Base-by-base conservation (phyloP, 768 basidiomycete species). In the Polyporus arcularius region DNA sequence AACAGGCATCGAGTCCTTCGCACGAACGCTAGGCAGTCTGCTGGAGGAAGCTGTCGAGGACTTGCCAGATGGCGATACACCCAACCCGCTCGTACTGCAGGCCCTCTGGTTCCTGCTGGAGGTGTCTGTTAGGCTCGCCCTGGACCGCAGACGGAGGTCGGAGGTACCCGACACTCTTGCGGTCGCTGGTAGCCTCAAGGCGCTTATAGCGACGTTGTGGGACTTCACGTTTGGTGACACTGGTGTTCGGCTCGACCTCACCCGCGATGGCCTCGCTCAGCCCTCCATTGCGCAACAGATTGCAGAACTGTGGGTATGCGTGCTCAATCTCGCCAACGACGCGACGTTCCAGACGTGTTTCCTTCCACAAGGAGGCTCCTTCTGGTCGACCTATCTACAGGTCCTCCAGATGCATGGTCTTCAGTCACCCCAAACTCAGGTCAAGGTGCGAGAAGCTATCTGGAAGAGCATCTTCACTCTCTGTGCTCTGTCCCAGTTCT, bases 401-500 rank as follows among this genome's bases (percentile, higher is more conserved):
- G 41, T 60, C 3, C 42, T 60, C 30, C 31, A 47, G 9, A 41
- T 32, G 18, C 55, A 73, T 5, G 58, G 55, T 11, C 61, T 63
- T 49, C 56, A 64, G 30, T 57, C 62, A 8, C 63, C 72, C 12
- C 69, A 69, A 11, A 54, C 79, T 21, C 73, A 76, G 26, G 62
- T 82, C 1, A 75, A 78, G 43, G 73, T 74, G 15, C 86, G 85
- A 65, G 96, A 98, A 72, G 68, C 76, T 14, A 75, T 85, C n/a
- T 96, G 94, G 90, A 80, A 78, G 40, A 76, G 80, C 7, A 79
- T 90, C 6, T 89, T 92, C 67, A 81, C 79, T 28, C 72, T 96
- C 1, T 89, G 85, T 60, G 82, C 87, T 1, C 72, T 96, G 12
- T 90, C 91, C 0, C 94, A 95, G 67, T 91, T 96, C 75, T 88